Evolutionary conservation across 441 rosid genomes (phyloP).

Genomic region (Euphorbia schlechtendalii): DNA sequence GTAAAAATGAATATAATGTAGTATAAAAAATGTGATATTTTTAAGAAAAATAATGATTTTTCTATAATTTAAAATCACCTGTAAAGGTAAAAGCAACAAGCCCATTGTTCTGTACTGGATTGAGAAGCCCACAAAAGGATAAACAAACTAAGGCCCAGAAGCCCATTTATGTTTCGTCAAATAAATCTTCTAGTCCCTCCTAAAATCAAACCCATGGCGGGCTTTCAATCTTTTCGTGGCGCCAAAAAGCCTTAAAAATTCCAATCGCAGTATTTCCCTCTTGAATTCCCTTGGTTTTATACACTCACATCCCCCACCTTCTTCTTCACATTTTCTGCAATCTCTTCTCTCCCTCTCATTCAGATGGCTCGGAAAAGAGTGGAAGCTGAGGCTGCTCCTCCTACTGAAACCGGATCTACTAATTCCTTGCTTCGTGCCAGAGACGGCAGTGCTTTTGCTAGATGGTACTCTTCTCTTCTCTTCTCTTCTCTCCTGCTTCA

Average conservation of each 20-base stretch:
- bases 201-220: neutral
- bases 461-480: conserved; percentile 36
- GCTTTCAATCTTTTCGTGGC: neutral
- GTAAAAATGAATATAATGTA: no score
- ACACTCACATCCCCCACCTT: neutral
- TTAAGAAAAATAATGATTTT: no score
- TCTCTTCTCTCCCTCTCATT: neutral
- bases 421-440: conserved; percentile 55
- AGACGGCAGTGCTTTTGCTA: conserved; percentile 78
- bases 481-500: neutral
- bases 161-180: neutral
- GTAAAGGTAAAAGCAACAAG: neutral
- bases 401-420: conserved; percentile 6
- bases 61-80: no score
- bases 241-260: neutral
- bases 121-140: neutral
- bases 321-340: neutral
- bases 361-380: conserved; percentile 59
- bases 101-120: neutral
- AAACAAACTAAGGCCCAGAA: neutral
- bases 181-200: no score
- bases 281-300: neutral
- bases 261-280: neutral
- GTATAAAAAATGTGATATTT: no score
- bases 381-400: conserved; percentile 37